Percentiles rank a stretch among this genome's conserved stretches.
Conservation (phyloP, 148 eudicot genomes). For the Fagopyrum esculentum region DNA sequence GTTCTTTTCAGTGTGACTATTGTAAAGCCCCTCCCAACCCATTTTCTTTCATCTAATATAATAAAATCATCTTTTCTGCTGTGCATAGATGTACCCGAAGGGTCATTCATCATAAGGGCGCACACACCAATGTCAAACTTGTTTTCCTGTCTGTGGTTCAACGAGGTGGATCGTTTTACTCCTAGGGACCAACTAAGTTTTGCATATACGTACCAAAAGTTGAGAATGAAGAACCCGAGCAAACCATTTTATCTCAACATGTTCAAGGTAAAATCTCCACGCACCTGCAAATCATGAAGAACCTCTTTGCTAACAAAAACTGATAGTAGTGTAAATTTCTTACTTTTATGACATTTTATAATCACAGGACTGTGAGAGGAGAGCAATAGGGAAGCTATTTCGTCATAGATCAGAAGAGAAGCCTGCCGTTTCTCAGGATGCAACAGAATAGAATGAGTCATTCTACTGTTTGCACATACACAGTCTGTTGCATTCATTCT, state of each 20-base stretch:
- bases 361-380: constrained; percentile 93
- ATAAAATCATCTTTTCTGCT: background rate
- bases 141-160: constrained; percentile 98
- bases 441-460: constrained; percentile 27
- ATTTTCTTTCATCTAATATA: background rate
- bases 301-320: constrained; percentile 5
- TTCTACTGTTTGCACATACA: too few relatives aligned
- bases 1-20: background rate
- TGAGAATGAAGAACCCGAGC: constrained; percentile 74
- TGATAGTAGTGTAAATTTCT: background rate
- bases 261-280: constrained; percentile 62
- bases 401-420: constrained; percentile 80
- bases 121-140: constrained; percentile 99
- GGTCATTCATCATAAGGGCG: constrained; percentile 89
- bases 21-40: too few relatives aligned
- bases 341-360: background rate
- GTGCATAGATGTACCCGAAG: constrained; percentile 96
- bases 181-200: constrained; percentile 98
- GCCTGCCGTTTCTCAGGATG: constrained; percentile 24
- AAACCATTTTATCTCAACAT: constrained; percentile 85
- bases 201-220: constrained; percentile 90
- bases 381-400: constrained; percentile 80
- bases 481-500: too few relatives aligned
- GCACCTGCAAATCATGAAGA: too few relatives aligned
- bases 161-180: constrained; percentile 94